These are phyloP conservation scores for Exophiala spinifera DNA, from an alignment of 2,329 filamentous ascomycete species.

Conservation along the genomic window DNA sequence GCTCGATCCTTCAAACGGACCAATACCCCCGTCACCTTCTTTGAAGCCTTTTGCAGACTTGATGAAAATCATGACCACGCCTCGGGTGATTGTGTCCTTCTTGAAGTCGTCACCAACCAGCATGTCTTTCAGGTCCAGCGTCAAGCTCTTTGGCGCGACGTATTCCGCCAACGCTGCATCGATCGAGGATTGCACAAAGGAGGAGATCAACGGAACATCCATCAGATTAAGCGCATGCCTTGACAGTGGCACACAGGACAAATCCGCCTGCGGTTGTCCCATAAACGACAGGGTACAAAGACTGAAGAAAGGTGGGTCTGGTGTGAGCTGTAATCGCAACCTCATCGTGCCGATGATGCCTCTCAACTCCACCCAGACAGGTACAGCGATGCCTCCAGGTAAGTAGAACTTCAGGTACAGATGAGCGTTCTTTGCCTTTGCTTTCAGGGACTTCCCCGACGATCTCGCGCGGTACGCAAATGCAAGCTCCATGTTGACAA, in stretches of 20 bases:
- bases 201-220: conserved; percentile 70
- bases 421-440: conserved; percentile 69
- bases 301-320: conserved; percentile 74
- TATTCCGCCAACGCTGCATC: conserved; percentile 72
- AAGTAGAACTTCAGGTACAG: conserved; percentile 70
- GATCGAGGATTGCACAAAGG: conserved; percentile 71
- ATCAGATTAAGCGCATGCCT: conserved; percentile 70
- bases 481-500: conserved; percentile 72
- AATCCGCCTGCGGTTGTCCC: conserved; percentile 68
- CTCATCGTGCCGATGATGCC: conserved; percentile 70
- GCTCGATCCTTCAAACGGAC: conserved; percentile 60
- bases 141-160: conserved; percentile 71
- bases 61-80: conserved; percentile 64
- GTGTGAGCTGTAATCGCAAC: conserved; percentile 67
- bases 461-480: conserved; percentile 68
- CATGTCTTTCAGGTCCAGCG: conserved; percentile 73
- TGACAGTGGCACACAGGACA: conserved; percentile 68
- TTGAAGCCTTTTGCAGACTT: conserved; percentile 68
- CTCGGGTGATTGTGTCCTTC: conserved; percentile 65
- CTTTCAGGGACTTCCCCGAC: conserved; percentile 57
- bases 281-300: conserved; percentile 71
- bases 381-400: conserved; percentile 52
- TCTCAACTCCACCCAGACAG: conserved; percentile 72
- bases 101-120: conserved; percentile 75
- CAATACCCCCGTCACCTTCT: conserved; percentile 63